Conservation (phyloP, 371 early-diverging fungal species). For the Quaeritorhiza haematococci region DNA sequence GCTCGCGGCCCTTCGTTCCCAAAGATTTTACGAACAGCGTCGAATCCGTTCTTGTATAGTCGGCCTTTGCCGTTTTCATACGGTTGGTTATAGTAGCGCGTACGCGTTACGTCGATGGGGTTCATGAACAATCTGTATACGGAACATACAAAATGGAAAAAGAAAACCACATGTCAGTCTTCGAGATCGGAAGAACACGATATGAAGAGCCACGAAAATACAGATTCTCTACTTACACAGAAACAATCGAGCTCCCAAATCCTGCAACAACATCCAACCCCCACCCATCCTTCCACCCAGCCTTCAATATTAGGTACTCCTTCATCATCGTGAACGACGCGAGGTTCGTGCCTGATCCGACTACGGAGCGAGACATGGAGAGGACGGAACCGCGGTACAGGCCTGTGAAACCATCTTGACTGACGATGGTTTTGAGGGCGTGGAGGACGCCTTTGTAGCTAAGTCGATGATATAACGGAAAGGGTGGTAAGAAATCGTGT, state of each 20-base stretch:
- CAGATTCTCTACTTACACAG: too few relatives aligned
- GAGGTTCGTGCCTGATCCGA: conserved; percentile 60
- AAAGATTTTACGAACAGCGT: conserved; percentile 46
- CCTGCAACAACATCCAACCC: conserved; percentile 59
- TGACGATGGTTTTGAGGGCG: conserved; percentile 44
- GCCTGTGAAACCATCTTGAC: conserved; percentile 46
- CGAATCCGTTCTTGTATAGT: conserved; percentile 41
- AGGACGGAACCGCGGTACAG: conserved; percentile 50
- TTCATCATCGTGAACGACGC: conserved; percentile 58
- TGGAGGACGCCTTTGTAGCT: conserved; percentile 52
- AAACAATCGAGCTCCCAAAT: conserved; percentile 47
- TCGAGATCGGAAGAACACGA: too few relatives aligned
- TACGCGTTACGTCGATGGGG: conserved; percentile 66
- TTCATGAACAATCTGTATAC: conserved; percentile 57
- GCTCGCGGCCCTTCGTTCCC: conserved; percentile 53
- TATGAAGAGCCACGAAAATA: too few relatives aligned
- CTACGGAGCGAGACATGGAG: conserved; percentile 53
- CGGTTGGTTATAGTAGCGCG: conserved; percentile 61
- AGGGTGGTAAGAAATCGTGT: too few relatives aligned
- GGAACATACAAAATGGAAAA: conserved; percentile 3
- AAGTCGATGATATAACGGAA: too few relatives aligned
- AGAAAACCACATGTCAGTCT: background rate
- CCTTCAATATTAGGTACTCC: conserved; percentile 48
- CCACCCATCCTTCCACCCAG: conserved; percentile 49
- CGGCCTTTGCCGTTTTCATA: conserved; percentile 43